Evolutionary conservation across 2,329 filamentous ascomycete genomes (phyloP).

Genomic region (Shiraia bambusicola): DNA sequence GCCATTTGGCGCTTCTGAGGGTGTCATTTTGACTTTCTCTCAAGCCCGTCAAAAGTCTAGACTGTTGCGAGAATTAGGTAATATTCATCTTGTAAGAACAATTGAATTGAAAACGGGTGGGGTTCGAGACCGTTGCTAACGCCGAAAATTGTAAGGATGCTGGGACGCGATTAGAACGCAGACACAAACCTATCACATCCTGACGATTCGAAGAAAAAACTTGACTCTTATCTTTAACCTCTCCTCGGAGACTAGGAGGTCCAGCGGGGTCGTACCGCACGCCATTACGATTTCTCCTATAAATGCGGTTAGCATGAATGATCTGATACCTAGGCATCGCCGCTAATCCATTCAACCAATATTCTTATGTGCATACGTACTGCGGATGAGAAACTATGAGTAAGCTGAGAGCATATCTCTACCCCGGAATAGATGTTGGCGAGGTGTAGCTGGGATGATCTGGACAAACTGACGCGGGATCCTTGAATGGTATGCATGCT

Average conservation of each 20-base stretch:
- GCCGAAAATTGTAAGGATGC: neutral
- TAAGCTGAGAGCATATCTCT: conserved; percentile 10
- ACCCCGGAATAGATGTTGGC: conserved; percentile 10
- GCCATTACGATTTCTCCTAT: conserved; percentile 4
- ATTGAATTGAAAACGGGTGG: conserved; percentile 1
- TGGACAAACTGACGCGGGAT: conserved; percentile 28
- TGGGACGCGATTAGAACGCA: neutral
- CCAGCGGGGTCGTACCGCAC: neutral
- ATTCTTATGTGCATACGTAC: conserved; percentile 11
- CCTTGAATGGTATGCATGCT: neutral
- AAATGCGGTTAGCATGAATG: conserved; percentile 15
- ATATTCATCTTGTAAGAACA: no score
- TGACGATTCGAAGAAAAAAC: conserved; percentile 10
- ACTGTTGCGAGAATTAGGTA: no score
- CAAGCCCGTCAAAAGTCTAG: neutral
- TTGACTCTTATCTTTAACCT: conserved; percentile 35
- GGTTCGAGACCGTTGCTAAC: neutral
- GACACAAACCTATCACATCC: conserved; percentile 18
- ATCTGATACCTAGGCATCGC: conserved; percentile 6
- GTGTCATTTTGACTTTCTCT: conserved; percentile 23
- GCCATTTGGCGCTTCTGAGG: conserved; percentile 31
- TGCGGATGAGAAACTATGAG: conserved; percentile 3
- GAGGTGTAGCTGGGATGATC: conserved; percentile 13
- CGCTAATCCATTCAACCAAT: neutral
- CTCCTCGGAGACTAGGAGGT: conserved; percentile 16